Evolutionary conservation across 208 protist species (phyloP), one percentile per base, ranked within the genome.

Genomic region (Blastocrithidia nonstop): DNA sequence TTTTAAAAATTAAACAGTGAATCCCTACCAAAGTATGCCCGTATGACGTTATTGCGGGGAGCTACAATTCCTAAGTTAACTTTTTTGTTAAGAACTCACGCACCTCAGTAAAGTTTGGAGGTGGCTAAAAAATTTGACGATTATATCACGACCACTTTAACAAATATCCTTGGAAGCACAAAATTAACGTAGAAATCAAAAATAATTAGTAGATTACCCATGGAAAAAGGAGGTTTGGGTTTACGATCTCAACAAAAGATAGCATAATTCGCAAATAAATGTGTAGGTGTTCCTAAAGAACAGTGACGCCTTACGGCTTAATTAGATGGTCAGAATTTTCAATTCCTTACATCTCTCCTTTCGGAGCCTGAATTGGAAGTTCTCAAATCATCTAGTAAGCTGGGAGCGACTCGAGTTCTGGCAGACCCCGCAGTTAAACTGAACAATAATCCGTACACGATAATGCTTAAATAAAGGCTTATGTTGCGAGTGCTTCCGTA

Each of bases 71-170:
- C 61, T 8, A 47, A 57, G 4, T 29, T 69, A 0, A 60, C 39
- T 0, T 61, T 53, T 27, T 33, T 69, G 0, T 25, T 69, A 16
- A 54, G 61, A 0, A 69, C 40, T 0, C 61, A 69, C 36, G n/a
- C 28, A 11, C 17, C 47, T 11, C 23, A 26, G 1, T 39, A 62
- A 27, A 29, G 45, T 13, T 5, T 15, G 11, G 32, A 43, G 6
- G 43, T 33, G 6, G 54, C 54, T 13, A 19, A 5, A 2, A 54
- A 51, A 44, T 69, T 63, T 41, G 61, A 63, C 45, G 43, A 31
- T 13, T 43, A 35, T 7, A 50, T 46, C 22, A 22, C 37, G 20
- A n/a, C 16, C 4, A 21, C 41, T 15, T 44, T 69, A n/a, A 31
- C 36, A 16, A 9, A 19, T 11, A 46, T 63, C 1, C 16, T 57